Evolutionary conservation across 176 grass and related monocot species (phyloP), one percentile per base, ranked within the genome.

Genomic region (Guadua angustifolia): DNA sequence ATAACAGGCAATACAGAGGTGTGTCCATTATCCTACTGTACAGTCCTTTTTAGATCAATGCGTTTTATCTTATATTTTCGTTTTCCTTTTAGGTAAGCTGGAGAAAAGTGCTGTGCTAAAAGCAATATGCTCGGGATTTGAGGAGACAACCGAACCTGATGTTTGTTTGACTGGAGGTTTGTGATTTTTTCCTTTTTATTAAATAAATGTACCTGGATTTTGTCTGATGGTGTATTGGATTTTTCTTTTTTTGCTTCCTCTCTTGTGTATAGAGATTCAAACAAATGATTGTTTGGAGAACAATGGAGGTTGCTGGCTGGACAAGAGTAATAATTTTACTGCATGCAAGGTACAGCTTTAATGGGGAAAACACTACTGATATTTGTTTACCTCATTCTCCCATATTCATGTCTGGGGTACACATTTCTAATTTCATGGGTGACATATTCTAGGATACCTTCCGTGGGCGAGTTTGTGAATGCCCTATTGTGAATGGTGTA

Each of bases 251-350:
- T 53, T 15, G 26, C n/a, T 66, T 29, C 63, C 44, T 50, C 36
- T 71, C 35, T 36, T 36, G 35, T 36, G 35, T 74, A 69, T 35
- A 94, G 94, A 94, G 10, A 93, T 97, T 13, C 70, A 97, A 88
- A 97, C 94, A 88, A 97, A 97, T 66, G 89, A 97, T 81, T 97
- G 94, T 84, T 90, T 97, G 89, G 94, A 94, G 25, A 92, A 94
- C 82, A 97, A 97, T 86, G 94, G 92, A 81, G 94, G 94, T 74
- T 97, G 94, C 60, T 97, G 94, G 94, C 83, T 82, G 73, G 89
- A 94, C 51, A 86, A 86, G 33, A 24, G 71, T 63, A 79, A 59
- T 71, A 94, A 90, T 70, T 83, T 94, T 50, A 90, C 91, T 58
- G 91, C 94, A 15, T 97, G 94, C 92, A 97, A 92, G 94, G 94